Base-by-base conservation (phyloP, 371 early-diverging fungal species). In the Mortierella sp. region DNA sequence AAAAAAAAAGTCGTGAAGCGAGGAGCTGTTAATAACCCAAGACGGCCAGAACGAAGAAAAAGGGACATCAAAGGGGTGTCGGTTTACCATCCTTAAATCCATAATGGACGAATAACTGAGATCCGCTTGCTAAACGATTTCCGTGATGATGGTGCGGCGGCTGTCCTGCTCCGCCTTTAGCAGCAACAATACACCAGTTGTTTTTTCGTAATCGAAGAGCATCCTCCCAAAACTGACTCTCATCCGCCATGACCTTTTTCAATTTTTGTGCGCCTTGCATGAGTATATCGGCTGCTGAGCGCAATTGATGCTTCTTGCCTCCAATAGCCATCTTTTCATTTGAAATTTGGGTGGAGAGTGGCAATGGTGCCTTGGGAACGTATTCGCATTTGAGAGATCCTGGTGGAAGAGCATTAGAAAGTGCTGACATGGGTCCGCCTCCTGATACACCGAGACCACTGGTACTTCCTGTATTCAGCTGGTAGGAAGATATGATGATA, bases 191-290 rank as follows among this genome's bases (percentile, higher is more conserved):
- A 42, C 85, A 69, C 92, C 92, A 91, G 63, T 87, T 84, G 54
- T 89, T 86, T 41, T 84, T 80, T 43, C 90, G 76, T 38, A 91
- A 62, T 58, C 83, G 84, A 53, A 89, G 81, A 8, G 91, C 90
- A 16, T 87, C 85, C 19, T 82, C 84, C 92, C 92, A 91, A 63
- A 91, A 91, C 30, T 82, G 81, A 21, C 86, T 79, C 57, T 90
- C 92, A n/a, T 81, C 79, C 28, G 82, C 72, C 18, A 84, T 87
- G 13, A 90, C 69, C 0, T 58, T 60, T 28, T 78, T 72, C 43
- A 91, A 81, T 13, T 82, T 74, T 21, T 72, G 53, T 2, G 90
- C 87, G 23, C 87, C 84, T 27, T 80, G 64, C 54, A 83, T 81
- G 56, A 91, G 78, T 24, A 85, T 88, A 10, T 82, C 81, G 1